Evolutionary conservation across 2,329 filamentous ascomycete species (phyloP), one percentile per base, ranked within the genome.

Genomic region (Pyrenochaeta sp.): DNA sequence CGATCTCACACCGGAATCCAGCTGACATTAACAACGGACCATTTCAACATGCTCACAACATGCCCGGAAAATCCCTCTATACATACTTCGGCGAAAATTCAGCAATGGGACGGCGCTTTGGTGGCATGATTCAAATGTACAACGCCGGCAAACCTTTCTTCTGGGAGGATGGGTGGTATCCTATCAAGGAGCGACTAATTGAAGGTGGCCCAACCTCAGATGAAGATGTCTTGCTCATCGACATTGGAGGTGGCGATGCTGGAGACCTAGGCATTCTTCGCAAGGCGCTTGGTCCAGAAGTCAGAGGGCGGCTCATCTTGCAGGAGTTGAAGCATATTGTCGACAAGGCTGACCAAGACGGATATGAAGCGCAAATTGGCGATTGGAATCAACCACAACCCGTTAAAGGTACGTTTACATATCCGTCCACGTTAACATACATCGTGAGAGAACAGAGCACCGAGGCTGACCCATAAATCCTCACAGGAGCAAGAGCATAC

Each of bases 241-340:
- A 52, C 11, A 52, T 48, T 40, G 49, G 49, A 39, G 49, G 49
- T 31, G 49, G 44, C 5, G 39, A 52, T 15, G 49, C 49, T 23
- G 49, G 49, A 17, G 44, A 52, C 30, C 27, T 52, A 5, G 43
- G 44, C 7, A 32, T 52, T 3, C 23, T 52, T 21, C 37, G 49
- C 12, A 52, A 48, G 14, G 37, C 49, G 0, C 49, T 52, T 11
- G 49, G 50, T 35, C 45, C 46, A 0, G 49, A 54, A 23, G 51
- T 51, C 30, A 53, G 51, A 12, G 52, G 52, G 7, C 45, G 44
- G 5, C 50, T 60, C 14, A 49, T 60, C 7, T 27, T 63, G 27
- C 56, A 63, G 21, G 60, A 63, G 21, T 27, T 58, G 27, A 50
- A 56, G 45, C 54, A 56, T 30, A 50, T 56, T 27, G 42, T 56